Conservation (phyloP, 2,329 filamentous ascomycete genomes). For the Orbilia javanica region DNA sequence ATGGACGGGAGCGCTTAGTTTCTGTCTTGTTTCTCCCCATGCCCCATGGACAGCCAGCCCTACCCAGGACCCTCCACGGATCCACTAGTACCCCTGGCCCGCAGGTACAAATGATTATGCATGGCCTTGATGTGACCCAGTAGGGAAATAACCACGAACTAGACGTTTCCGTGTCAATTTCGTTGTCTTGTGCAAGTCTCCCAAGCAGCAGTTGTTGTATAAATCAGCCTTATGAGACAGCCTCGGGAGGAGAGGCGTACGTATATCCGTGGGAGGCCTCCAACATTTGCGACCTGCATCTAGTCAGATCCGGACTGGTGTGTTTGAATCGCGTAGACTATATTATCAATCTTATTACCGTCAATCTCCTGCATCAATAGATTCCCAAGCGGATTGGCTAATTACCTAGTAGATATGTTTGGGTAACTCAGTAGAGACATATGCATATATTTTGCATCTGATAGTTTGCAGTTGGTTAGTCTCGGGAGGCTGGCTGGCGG, state of each 20-base stretch:
- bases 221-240: slow-evolving; percentile 19
- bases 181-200: background rate
- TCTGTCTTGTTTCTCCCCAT: slow-evolving; percentile 1
- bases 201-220: background rate
- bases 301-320: slow-evolving; percentile 4
- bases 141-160: background rate
- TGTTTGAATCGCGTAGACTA: slow-evolving; percentile 4
- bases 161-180: background rate
- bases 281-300: slow-evolving; percentile 2
- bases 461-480: background rate
- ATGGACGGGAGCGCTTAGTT: slow-evolving; percentile 1
- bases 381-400: background rate
- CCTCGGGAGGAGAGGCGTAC: slow-evolving; percentile 1
- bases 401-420: background rate
- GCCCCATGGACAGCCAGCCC: background rate
- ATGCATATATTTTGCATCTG: background rate
- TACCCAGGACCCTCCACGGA: background rate
- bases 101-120: background rate
- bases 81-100: background rate
- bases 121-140: background rate
- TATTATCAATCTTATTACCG: background rate
- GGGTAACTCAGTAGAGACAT: too few species aligned
- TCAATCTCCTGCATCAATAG: background rate
- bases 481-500: background rate
- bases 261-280: slow-evolving; percentile 13